phyloP scores from a whole-genome alignment of 139 green algal species.

The Chlorella sp. region DNA sequence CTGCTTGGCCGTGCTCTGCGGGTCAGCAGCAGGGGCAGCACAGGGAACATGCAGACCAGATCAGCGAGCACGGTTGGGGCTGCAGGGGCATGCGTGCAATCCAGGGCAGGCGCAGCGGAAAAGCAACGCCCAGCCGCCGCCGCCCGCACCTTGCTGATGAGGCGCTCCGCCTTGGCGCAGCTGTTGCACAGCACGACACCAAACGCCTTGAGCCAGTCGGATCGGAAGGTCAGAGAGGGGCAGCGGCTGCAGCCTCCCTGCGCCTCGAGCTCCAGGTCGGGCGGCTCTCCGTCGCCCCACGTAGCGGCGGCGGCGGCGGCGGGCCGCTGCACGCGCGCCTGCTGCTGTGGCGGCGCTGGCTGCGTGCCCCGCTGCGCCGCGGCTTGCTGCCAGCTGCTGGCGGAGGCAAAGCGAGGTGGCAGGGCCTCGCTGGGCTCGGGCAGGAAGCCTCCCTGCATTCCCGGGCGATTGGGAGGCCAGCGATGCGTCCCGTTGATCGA shows the following conservation, averaged over 20 bases:
- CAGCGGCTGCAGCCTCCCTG: conserved; percentile 48
- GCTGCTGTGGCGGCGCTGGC: neutral
- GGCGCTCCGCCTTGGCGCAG: conserved; percentile 54
- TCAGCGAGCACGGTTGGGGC: neutral
- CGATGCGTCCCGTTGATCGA: too few species aligned
- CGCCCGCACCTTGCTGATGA: conserved; percentile 62
- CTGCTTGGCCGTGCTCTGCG: conserved; percentile 59
- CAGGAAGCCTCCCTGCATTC: conserved; percentile 24
- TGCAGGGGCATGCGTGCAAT: neutral
- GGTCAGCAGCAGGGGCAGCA: neutral
- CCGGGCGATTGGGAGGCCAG: neutral
- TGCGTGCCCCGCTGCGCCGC: neutral
- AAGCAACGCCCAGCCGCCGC: neutral
- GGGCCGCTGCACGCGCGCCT: neutral
- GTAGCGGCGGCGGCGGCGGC: neutral
- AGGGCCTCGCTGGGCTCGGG: neutral
- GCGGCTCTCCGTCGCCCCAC: neutral
- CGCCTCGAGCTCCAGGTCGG: neutral
- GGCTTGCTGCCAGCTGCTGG: neutral
- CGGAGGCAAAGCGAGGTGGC: too few species aligned
- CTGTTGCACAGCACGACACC: conserved; percentile 55
- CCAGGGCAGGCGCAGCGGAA: neutral
- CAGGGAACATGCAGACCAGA: neutral
- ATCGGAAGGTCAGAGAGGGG: conserved; percentile 48
- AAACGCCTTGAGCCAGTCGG: conserved; percentile 57